A percentile compares a stretch with the other conserved stretches of the same genome.
Evolutionary conservation across 2,329 filamentous ascomycete species (phyloP).

Genomic region (Periconia macrospinosa): DNA sequence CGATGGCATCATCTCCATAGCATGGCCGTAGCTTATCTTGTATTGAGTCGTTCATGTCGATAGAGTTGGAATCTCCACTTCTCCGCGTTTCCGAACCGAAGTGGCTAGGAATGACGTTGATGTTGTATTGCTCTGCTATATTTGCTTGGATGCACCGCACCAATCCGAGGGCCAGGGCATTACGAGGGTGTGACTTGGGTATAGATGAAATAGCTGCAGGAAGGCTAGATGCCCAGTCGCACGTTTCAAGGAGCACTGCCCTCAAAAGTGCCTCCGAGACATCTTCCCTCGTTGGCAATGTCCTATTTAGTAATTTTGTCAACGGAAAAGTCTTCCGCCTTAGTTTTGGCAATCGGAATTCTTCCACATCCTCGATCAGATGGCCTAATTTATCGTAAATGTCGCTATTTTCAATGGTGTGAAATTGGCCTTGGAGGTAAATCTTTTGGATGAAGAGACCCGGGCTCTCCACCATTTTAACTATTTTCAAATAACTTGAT

Average conservation of each 20-base stretch:
- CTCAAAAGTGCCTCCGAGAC: background rate
- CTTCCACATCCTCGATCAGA: background rate
- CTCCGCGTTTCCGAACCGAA: background rate
- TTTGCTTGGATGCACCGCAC: background rate
- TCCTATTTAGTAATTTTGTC: background rate
- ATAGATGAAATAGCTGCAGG: background rate
- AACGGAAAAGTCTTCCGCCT: too few relatives aligned
- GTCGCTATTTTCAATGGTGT: background rate
- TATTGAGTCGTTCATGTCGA: background rate
- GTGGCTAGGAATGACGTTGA: background rate
- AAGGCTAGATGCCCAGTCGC: background rate
- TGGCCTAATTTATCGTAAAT: background rate
- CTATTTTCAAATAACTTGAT: too few relatives aligned
- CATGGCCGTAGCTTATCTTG: background rate
- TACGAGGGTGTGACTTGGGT: background rate
- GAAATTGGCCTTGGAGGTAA: background rate
- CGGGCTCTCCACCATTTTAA: background rate
- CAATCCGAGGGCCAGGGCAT: background rate
- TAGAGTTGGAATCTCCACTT: background rate
- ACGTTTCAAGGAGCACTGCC: background rate
- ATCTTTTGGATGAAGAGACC: background rate
- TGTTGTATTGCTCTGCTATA: background rate
- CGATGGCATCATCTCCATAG: constrained; percentile 8
- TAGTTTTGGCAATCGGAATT: background rate
- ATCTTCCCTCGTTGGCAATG: background rate